These are phyloP conservation scores for Silene vulgaris DNA, from an alignment of 179 eudicot species.

Conservation along the genomic window DNA sequence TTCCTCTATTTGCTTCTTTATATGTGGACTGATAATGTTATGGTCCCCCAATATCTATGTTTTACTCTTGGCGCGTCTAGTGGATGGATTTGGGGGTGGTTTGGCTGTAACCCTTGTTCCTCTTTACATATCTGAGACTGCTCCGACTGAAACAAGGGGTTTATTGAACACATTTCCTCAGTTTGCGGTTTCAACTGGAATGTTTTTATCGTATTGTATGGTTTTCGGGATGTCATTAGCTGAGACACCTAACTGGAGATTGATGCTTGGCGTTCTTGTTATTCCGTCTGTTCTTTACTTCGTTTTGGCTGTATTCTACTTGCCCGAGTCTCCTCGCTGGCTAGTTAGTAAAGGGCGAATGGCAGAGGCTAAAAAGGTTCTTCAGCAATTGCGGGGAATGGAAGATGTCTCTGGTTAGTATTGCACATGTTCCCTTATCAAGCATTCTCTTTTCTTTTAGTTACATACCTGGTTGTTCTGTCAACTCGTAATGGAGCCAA, in stretches of 20 bases:
- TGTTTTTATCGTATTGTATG: constrained; percentile 74
- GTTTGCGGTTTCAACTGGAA: constrained; percentile 66
- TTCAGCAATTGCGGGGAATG: constrained; percentile 68
- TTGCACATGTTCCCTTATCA: neutral
- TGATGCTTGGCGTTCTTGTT: constrained; percentile 72
- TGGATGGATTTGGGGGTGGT: constrained; percentile 88
- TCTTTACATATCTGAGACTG: constrained; percentile 79
- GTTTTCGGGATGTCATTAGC: constrained; percentile 73
- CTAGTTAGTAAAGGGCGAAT: constrained; percentile 87
- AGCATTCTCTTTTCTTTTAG: neutral
- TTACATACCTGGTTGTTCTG: neutral
- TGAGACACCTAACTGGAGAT: constrained; percentile 72
- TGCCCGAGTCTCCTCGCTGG: constrained; percentile 98
- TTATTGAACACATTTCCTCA: constrained; percentile 74
- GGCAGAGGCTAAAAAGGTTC: constrained; percentile 70
- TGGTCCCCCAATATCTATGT: constrained; percentile 80
- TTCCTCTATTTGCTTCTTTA: constrained; percentile 56
- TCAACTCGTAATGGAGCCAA: neutral
- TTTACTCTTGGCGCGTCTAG: constrained; percentile 58
- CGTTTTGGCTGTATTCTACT: constrained; percentile 49
- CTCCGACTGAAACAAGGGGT: constrained; percentile 82
- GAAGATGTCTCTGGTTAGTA: constrained; percentile 79
- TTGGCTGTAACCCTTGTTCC: constrained; percentile 74
- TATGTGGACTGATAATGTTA: constrained; percentile 60
- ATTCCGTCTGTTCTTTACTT: constrained; percentile 60